Evolutionary conservation across 345 rosid species (phyloP), one percentile per base, ranked within the genome.

Genomic region (Hypericum androsaemum): DNA sequence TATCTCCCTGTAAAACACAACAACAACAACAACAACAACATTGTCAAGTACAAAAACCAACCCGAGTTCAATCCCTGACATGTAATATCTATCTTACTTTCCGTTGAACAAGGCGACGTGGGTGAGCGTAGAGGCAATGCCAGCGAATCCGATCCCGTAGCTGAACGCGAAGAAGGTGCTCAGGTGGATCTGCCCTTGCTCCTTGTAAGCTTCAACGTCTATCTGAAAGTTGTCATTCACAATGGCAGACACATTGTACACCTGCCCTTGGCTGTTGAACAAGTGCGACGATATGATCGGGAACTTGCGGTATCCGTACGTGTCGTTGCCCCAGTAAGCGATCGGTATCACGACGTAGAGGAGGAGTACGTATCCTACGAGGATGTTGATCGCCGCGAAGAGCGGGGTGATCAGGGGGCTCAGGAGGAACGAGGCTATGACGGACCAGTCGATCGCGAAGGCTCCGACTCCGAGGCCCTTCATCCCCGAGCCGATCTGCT

Each of bases 131-230:
- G 87, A 57, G 43, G 75, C 38, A 47, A 78, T 73, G 36, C 73
- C 72, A 7, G 87, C 81, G 13, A 81, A 81, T 42, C 83, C 87
- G 64, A 78, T 75, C 16, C 87, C 87, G 44, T 81, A 81, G 0
- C 68, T 54, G 55, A 81, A 59, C 12, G 83, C 54, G 13, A 81
- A 78, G 76, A 75, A 76, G 0, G 64, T 60, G 9, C 87, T 76
- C 36, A 81, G 71, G 55, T 81, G 53, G 43, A 78, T 54, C 13
- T 56, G 73, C 7, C 80, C 81, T 63, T 78, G 64, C 68, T 36
- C 65, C 16, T 64, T 41, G 35, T 78, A 76, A n/a, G 39, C 51
- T 6, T 59, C 67, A 53, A 56, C 35, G 53, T 78, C 76, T 53
- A 81, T 47, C 41, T 75, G 81, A 54, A 78, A 78, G 65, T 74